Base-by-base conservation (phyloP, 139 green algal genomes). In the Trebouxia sp. region DNA sequence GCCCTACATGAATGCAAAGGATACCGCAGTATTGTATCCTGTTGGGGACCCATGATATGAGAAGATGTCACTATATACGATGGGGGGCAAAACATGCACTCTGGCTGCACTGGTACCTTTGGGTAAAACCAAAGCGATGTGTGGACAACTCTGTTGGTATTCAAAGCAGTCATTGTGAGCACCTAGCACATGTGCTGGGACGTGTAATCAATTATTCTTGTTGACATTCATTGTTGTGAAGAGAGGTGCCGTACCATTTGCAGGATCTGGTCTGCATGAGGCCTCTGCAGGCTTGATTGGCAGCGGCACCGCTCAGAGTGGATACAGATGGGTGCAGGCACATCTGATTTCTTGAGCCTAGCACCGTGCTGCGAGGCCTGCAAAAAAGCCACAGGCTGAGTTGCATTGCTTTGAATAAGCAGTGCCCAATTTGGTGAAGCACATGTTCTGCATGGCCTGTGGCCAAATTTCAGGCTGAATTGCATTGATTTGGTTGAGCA, bases 271-370 rank as follows among this genome's bases (percentile, higher is more conserved):
- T 81, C 12, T 39, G 35, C 4, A 92, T 86, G 1, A 94, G 78
- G 5, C 85, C 80, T 39, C 88, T 82, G 89, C 96, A 98, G 24
- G 90, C 93, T 47, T 91, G 82, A 85, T 97, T 98, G 74, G 84
- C 84, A 6, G 88, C 85, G 10, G 43, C 81, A 22, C 80, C 82
- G 0, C 48, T 41, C 43, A 93, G 74, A 37, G 87, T 78, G 6
- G 48, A 83, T 10, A 97, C 87, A 1, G 50, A 35, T 11, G 83
- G 80, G 58, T 97, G 78, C 28, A 92, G 80, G 85, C 95, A 98
- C 80, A 91, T 91, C 86, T 99, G 96, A 80, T 93, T 83, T 3
- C 96, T 84, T 0, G 94, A 98, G 5, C 88, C 92, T 51, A 99
- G 86, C 14, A 98, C 86, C 12, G 89, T 90, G 37, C 88, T 91